A percentile compares a stretch with the other conserved stretches of the same genome.
These are phyloP conservation scores for Colletotrichum sp. DNA, from an alignment of 2,329 filamentous ascomycete genomes.

Conservation along the genomic window DNA sequence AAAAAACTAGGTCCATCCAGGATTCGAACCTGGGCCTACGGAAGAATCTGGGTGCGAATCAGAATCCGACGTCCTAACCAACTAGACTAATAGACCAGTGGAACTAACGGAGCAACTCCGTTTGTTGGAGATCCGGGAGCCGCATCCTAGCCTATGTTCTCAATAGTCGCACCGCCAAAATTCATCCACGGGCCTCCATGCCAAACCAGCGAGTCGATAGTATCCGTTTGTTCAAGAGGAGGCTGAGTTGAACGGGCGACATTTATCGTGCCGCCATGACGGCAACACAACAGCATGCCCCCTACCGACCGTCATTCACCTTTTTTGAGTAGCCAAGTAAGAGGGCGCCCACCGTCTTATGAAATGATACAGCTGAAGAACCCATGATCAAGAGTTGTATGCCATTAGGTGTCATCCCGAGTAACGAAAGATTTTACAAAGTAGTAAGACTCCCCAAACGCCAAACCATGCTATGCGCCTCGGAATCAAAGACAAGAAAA, in stretches of 20 bases:
- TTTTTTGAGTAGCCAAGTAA: not conserved
- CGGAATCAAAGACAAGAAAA: not conserved
- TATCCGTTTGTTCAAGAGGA: not conserved
- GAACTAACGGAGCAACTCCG: fast-evolving
- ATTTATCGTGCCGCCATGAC: not conserved
- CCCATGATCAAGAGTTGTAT: not conserved
- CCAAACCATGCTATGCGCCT: constrained; percentile 22
- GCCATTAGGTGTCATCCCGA: not conserved
- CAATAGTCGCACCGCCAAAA: not conserved
- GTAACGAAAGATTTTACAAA: not conserved
- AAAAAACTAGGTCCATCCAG: constrained; percentile 18
- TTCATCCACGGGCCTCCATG: fast-evolving
- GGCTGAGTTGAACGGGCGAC: not conserved
- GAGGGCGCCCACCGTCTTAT: not conserved
- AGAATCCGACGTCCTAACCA: constrained; percentile 24
- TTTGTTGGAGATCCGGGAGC: fast-evolving
- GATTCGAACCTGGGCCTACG: constrained; percentile 23
- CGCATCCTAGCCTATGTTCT: fast-evolving
- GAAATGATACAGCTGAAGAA: not conserved
- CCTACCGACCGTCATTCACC: not conserved
- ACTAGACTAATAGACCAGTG: constrained; percentile 20
- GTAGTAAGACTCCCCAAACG: constrained; percentile 1
- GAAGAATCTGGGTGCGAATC: not conserved
- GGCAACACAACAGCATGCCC: not conserved
- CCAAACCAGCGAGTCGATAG: not conserved